phyloP scores from a whole-genome alignment of 1,284 basidiomycete species.

The Coriolopsis trogii region DNA sequence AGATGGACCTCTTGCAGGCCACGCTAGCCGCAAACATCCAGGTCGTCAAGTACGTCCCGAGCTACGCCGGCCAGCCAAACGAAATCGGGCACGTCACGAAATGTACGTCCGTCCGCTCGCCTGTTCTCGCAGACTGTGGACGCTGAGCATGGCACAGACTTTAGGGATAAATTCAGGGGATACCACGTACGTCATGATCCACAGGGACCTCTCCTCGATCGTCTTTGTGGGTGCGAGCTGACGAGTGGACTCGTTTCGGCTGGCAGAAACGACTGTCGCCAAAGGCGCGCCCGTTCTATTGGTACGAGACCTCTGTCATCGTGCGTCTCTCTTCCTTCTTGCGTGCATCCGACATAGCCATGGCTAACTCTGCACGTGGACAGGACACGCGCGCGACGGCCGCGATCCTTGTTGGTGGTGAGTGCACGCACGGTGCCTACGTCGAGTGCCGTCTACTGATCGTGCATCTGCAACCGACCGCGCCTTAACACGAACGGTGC shows the following conservation, averaged over 20 bases:
- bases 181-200: constrained; percentile 32
- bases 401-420: constrained; percentile 37
- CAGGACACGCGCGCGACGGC: constrained; percentile 37
- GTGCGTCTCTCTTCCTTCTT: constrained; percentile 22
- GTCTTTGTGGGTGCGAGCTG: not conserved
- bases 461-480: too few species aligned
- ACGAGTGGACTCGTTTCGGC: not conserved
- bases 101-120: constrained; percentile 25
- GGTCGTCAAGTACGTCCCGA: constrained; percentile 63
- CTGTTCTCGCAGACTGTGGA: not conserved
- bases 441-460: too few species aligned
- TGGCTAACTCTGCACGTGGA: not conserved
- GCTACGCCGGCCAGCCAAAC: constrained; percentile 64
- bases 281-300: constrained; percentile 34
- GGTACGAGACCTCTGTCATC: constrained; percentile 38
- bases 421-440: constrained; percentile 8
- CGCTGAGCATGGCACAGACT: constrained; percentile 26
- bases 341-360: not conserved
- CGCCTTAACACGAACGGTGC: too few species aligned
- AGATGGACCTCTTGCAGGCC: constrained; percentile 62
- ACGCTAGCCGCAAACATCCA: constrained; percentile 62
- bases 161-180: constrained; percentile 37
- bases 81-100: constrained; percentile 43
- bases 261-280: constrained; percentile 35
- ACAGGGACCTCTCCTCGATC: not conserved